Evolutionary conservation across 345 rosid genomes (phyloP), one percentile per base, ranked within the genome.

Genomic region (Bruguiera parviflora): DNA sequence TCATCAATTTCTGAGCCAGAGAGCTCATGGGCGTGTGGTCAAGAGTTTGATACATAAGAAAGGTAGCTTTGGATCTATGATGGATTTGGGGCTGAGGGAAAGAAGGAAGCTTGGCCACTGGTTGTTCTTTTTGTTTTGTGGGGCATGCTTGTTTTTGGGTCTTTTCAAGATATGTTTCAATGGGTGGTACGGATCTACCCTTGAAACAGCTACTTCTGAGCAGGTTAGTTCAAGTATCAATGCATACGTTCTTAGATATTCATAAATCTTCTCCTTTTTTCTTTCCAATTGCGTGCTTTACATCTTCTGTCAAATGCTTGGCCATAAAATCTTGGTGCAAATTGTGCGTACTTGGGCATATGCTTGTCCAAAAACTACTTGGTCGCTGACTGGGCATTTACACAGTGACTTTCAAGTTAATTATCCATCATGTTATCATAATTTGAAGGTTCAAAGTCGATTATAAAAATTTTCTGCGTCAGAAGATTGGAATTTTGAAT

Each of bases 111-210:
- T 94, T n/a, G 90, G 95, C 4, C 97, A 86, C 25, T 86, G 80
- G 88, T 86, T 92, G 96, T 92, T 95, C 80, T 82, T 88, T 28
- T 55, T 70, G 9, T 92, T 92, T 33, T 95, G 92, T 69, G 96
- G 91, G 68, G 74, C 80, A 10, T 95, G 96, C 74, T 86, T 95
- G 81, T 89, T 92, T 80, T 63, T 89, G 78, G 96, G 97, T 58
- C 85, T 92, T 81, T 71, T 89, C 22, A 95, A 84, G 89, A 84
- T 95, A 75, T 88, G 96, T 79, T 89, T 89, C 20, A 79, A 81
- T 72, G 97, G 97, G 5, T 89, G 95, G 97, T 82, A 89, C 76
- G 90, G 97, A 83, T 89, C 97, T 72, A 80, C 88, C 71, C 84
- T 89, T 61, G 93, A 94, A 59, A 81, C 73, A 39, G 79, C 84